Base-by-base conservation (phyloP, 495 filamentous ascomycete genomes). In the Trichoderma virens region DNA sequence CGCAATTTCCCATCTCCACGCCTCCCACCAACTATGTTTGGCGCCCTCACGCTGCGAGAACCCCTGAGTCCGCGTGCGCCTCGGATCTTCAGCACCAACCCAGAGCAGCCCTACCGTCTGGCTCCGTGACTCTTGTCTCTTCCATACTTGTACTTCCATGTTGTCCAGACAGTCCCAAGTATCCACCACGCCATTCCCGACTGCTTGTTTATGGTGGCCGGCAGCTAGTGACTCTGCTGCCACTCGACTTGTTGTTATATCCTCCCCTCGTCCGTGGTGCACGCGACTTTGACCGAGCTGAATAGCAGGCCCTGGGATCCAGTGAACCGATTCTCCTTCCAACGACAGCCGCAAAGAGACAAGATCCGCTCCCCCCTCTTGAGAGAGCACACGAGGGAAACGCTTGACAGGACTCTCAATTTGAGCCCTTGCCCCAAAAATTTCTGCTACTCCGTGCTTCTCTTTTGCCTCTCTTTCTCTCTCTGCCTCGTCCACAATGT, bases 401-500 rank as follows among this genome's bases (percentile, higher is more conserved):
- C 5, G 20, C 43, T 13, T 7, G 34, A 35, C 34, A 6, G 34
- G 34, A 35, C 34, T 13, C 13, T 35, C 6, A 35, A 13, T 13
- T 35, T 35, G 2, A 0, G 0, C 13, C 34, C 6, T 7, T 13
- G 6, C 34, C 13, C 34, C 6, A 35, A 35, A 35, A 13, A 35
- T 1, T 13, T 6, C 2, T 35, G n/a, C 43, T 20, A 20, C 43
- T 47, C 43, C 43, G 18, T 13, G 43, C 43, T 23, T 47, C n/a
- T 8, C 9, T n/a, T 47, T n/a, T 20, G 43, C 20, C 25, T 30
- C 30, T 27, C 31, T 61, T 9, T 18, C 59, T 30, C 23, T 2
- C 9, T 13, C 31, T 25, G 7, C 59, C 18, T 31, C 20, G 51
- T 64, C 54, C 66, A 70, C 16, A 63, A 79, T 79, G 75, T 73